Percentiles rank a stretch among this genome's conserved stretches.
These are phyloP conservation scores for Stachybotrys echinatus DNA, from an alignment of 2,329 filamentous ascomycete species.

Conservation along the genomic window DNA sequence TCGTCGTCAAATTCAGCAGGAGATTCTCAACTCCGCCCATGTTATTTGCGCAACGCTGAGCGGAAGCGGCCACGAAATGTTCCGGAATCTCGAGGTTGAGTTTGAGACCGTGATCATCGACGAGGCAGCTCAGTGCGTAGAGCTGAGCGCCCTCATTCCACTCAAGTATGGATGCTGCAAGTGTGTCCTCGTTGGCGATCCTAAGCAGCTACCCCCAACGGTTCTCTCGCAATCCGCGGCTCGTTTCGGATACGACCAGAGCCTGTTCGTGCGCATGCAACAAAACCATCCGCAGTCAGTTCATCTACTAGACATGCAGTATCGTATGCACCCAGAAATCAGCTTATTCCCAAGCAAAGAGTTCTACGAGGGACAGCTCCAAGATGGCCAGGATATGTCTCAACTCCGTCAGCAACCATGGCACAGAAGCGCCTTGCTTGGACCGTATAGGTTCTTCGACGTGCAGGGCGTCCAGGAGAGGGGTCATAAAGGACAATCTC, in stretches of 20 bases:
- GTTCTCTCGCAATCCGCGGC: constrained; percentile 92
- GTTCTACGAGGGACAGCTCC: constrained; percentile 85
- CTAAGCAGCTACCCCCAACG: constrained; percentile 93
- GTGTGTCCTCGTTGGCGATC: constrained; percentile 95
- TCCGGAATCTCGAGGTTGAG: constrained; percentile 87
- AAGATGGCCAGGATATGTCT: constrained; percentile 82
- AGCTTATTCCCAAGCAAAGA: constrained; percentile 83
- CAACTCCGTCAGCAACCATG: constrained; percentile 71
- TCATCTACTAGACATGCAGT: constrained; percentile 94
- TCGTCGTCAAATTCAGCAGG: constrained; percentile 78
- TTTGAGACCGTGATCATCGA: constrained; percentile 99
- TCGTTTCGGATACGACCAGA: constrained; percentile 92
- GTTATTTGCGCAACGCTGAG: constrained; percentile 93
- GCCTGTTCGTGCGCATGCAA: constrained; percentile 97
- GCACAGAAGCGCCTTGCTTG: constrained; percentile 77
- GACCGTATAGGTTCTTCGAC: constrained; percentile 96
- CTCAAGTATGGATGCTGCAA: constrained; percentile 96
- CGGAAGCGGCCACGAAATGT: constrained; percentile 95
- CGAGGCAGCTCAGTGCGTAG: constrained; percentile 96
- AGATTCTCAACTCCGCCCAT: constrained; percentile 84
- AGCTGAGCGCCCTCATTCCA: constrained; percentile 91
- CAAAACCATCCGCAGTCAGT: constrained; percentile 82
- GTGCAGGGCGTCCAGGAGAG: constrained; percentile 81
- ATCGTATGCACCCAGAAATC: constrained; percentile 98
- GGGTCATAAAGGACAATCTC: constrained; percentile 78